Evolutionary conservation across 495 filamentous ascomycete species (phyloP).

Genomic region (Penicillium mononematosum): DNA sequence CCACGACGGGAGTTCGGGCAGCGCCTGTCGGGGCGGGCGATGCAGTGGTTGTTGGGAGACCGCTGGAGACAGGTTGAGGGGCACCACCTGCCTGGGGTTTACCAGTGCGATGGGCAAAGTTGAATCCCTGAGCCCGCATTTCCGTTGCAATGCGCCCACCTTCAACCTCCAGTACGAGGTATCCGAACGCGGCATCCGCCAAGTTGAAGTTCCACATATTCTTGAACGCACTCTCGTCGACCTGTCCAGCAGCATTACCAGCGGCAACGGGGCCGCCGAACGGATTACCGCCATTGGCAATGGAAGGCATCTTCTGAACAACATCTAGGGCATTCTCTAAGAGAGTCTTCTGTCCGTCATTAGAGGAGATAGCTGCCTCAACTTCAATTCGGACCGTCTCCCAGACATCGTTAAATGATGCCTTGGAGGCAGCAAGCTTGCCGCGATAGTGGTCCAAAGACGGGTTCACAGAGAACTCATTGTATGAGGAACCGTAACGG

Average conservation of each 20-base stretch:
- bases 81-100: conserved; percentile 43
- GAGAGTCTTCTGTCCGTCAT: conserved; percentile 86
- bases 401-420: conserved; percentile 99
- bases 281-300: conserved; percentile 92
- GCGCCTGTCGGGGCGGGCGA: conserved; percentile 36
- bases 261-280: conserved; percentile 86
- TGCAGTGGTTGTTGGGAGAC: conserved; percentile 41
- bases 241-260: conserved; percentile 72
- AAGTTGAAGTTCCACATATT: conserved; percentile 99
- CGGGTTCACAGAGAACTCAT: conserved; percentile 98
- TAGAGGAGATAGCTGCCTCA: conserved; percentile 85
- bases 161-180: conserved; percentile 90
- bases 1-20: conserved; percentile 27
- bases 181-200: conserved; percentile 96
- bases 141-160: conserved; percentile 93
- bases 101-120: conserved; percentile 85
- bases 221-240: conserved; percentile 99
- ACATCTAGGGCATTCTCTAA: conserved; percentile 86
- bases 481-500: conserved; percentile 98
- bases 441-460: conserved; percentile 97
- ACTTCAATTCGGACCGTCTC: conserved; percentile 97
- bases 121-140: conserved; percentile 98
- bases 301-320: conserved; percentile 92
- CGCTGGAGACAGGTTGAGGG: conserved; percentile 36
- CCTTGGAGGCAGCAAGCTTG: conserved; percentile 98